Conservation (phyloP, 352 stramenopile genomes). For the Thraustotheca clavata region DNA sequence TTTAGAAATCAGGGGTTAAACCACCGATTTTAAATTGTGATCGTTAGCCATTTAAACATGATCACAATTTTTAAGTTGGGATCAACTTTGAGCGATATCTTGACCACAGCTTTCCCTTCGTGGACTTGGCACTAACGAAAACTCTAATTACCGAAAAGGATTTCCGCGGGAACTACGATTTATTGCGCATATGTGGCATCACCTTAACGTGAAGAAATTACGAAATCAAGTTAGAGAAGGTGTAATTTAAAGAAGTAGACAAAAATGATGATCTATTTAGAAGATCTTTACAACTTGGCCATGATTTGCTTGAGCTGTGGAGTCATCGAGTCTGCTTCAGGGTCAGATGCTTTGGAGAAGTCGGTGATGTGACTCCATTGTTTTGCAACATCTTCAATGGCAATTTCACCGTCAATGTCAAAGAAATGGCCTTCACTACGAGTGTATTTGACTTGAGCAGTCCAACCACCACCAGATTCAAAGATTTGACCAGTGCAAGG, state of each 20-base stretch:
- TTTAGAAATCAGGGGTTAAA: too few species aligned
- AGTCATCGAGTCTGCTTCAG: conserved; percentile 53
- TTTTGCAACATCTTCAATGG: conserved; percentile 61
- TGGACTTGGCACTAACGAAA: background rate
- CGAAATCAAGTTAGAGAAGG: background rate
- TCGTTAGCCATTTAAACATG: too few species aligned
- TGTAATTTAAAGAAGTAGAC: background rate
- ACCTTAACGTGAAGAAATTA: background rate
- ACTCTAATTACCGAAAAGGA: background rate
- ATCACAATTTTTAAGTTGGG: too few species aligned
- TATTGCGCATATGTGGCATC: too few species aligned
- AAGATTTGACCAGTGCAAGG: conserved; percentile 68
- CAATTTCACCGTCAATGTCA: conserved; percentile 60
- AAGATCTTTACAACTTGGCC: conserved; percentile 49
- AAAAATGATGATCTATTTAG: background rate
- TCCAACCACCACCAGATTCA: conserved; percentile 77
- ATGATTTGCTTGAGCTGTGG: conserved; percentile 79
- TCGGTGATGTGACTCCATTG: conserved; percentile 71
- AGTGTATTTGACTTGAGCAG: conserved; percentile 76
- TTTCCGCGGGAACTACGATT: background rate
- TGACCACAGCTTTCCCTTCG: too few species aligned
- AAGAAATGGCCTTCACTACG: conserved; percentile 60
- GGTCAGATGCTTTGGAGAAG: conserved; percentile 65
- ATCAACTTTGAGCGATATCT: too few species aligned
- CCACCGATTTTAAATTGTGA: too few species aligned